A percentile compares a stretch with the other conserved stretches of the same genome.
Evolutionary conservation across 345 rosid species (phyloP).

Genomic region (Acer saccharum): DNA sequence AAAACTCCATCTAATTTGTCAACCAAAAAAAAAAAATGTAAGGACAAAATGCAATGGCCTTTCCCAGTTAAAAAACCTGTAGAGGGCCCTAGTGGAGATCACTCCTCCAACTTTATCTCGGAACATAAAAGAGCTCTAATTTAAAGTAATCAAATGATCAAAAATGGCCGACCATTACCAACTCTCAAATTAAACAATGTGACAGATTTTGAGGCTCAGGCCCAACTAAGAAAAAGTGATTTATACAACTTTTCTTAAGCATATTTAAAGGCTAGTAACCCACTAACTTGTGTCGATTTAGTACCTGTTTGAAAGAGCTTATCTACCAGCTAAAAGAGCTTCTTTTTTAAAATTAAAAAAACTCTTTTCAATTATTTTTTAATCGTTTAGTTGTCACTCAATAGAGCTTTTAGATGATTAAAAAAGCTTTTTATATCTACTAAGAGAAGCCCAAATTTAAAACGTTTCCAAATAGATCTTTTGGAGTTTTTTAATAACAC

Average conservation of each 20-base stretch:
- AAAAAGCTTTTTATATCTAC: too few relatives aligned
- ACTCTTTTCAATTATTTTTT: too few relatives aligned
- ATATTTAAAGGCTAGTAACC: not conserved
- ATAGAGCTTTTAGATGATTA: too few relatives aligned
- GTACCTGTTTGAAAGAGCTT: too few relatives aligned
- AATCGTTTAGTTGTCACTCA: too few relatives aligned
- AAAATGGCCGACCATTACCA: conserved; percentile 18
- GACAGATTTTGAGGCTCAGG: not conserved
- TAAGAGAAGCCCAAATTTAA: too few relatives aligned
- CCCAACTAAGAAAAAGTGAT: not conserved
- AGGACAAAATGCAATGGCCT: not conserved
- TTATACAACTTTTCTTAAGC: not conserved
- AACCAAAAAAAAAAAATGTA: not conserved
- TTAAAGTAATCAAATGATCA: not conserved
- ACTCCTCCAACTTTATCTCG: not conserved
- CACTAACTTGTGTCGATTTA: not conserved
- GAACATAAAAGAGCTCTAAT: not conserved
- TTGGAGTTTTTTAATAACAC: too few relatives aligned
- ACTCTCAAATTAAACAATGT: not conserved
- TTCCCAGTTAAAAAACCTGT: not conserved
- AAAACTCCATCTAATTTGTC: not conserved
- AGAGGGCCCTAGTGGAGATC: not conserved
- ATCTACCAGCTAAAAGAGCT: too few relatives aligned
- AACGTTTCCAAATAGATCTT: too few relatives aligned
- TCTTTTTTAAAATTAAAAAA: too few relatives aligned